Evolutionary conservation across 208 protist species (phyloP), one percentile per base, ranked within the genome.

Genomic region (Porcisia hertigi): DNA sequence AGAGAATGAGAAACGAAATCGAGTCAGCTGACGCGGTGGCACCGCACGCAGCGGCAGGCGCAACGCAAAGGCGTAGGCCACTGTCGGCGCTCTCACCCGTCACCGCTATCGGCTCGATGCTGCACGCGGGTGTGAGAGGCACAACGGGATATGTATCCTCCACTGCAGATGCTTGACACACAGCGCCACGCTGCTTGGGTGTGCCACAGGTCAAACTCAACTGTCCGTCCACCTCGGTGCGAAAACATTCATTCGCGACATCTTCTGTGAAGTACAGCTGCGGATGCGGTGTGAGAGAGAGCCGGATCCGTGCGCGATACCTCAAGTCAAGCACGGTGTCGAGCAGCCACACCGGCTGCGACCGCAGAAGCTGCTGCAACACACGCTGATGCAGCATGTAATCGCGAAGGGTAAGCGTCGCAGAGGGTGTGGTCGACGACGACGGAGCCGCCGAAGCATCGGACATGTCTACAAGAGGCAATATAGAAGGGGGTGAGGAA

Each of bases 321-420:
- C 60, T 57, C 45, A 86, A 63, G 9, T 73, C 70, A 23, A 86
- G 69, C 6, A 80, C 20, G 9, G 76, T 70, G 30, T 82, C 71
- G 16, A 86, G 49, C 34, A 80, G 52, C 74, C 78, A 81, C 60
- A 82, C 82, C 20, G 75, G 67, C 30, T 81, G 73, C 12, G 71
- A 65, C 25, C 52, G 57, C 47, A 73, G 66, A n/a, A 86, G 72
- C 3, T 53, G 47, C 25, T 57, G 60, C n/a, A 86, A 55, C 0
- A 67, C 49, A 47, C 60, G 62, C 34, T 82, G 76, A 53, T 86
- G 78, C 5, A 62, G 60, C 18, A 86, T 20, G 60, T 86, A 86
- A 73, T 82, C 82, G 14, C 71, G 69, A 77, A 86, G 62, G 3
- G 70, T 79, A 11, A 82, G 49, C 20, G n/a, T 58, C 16, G 18